Conservation (phyloP, 2,329 filamentous ascomycete species). For the Cyphellophora attinorum region DNA sequence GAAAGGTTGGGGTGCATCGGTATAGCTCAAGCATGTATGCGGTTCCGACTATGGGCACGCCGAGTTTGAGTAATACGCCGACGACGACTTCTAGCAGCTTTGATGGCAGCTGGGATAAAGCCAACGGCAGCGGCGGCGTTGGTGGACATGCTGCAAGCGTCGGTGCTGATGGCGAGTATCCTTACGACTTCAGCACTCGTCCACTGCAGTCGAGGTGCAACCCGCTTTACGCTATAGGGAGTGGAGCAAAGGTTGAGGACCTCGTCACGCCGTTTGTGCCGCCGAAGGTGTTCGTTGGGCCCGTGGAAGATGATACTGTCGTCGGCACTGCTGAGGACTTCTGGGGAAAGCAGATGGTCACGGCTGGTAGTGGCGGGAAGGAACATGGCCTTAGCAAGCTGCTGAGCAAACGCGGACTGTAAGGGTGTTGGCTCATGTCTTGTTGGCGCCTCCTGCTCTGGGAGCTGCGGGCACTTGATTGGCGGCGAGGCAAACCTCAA, state of each 20-base stretch:
- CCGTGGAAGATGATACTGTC: constrained; percentile 1
- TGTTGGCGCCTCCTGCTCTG: too few relatives aligned
- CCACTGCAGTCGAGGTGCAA: constrained; percentile 32
- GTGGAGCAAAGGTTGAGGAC: constrained; percentile 24
- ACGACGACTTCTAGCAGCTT: constrained; percentile 20
- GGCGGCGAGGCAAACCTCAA: too few relatives aligned
- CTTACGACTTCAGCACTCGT: constrained; percentile 22
- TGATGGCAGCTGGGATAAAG: constrained; percentile 29
- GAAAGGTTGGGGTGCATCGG: too few relatives aligned
- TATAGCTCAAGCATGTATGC: constrained; percentile 5
- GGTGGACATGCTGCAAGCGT: not conserved
- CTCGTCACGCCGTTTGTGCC: constrained; percentile 30
- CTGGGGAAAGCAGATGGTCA: constrained; percentile 14
- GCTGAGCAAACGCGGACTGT: too few relatives aligned
- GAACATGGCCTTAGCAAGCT: too few relatives aligned
- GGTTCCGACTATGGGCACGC: constrained; percentile 13
- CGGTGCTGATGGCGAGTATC: constrained; percentile 11
- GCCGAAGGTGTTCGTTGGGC: constrained; percentile 4
- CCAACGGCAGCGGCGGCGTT: constrained; percentile 18
- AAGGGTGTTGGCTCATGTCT: too few relatives aligned
- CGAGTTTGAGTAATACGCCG: constrained; percentile 6
- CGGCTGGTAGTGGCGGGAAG: too few relatives aligned
- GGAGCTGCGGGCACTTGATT: too few relatives aligned
- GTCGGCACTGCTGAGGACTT: constrained; percentile 8
- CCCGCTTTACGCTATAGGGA: constrained; percentile 23